Evolutionary conservation across 495 filamentous ascomycete species (phyloP).

Genomic region (Podospora conica): DNA sequence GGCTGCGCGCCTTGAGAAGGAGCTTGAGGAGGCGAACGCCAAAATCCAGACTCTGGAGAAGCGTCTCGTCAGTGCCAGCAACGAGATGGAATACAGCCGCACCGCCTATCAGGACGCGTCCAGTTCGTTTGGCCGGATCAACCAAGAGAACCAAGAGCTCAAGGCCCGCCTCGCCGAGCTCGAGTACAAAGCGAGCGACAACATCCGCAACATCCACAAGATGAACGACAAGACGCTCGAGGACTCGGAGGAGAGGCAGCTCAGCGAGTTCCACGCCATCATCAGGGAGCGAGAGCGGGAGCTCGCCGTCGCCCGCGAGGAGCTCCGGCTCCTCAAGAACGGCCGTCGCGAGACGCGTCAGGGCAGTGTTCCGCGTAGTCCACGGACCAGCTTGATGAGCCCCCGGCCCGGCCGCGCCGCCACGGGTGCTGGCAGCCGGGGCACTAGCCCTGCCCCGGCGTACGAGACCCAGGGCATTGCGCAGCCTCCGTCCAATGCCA

Average conservation of each 20-base stretch:
- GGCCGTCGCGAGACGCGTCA: slow-evolving; percentile 46
- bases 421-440: slow-evolving; percentile 36
- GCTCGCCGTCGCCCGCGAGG: slow-evolving; percentile 34
- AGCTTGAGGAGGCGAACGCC: slow-evolving; percentile 22
- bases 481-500: slow-evolving; percentile 7
- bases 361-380: slow-evolving; percentile 44
- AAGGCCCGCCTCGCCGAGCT: slow-evolving; percentile 42
- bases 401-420: slow-evolving; percentile 28
- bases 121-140: slow-evolving; percentile 44
- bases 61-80: slow-evolving; percentile 31
- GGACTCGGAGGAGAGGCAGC: slow-evolving; percentile 24
- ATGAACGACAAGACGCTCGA: slow-evolving; percentile 38
- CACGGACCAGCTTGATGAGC: slow-evolving; percentile 38
- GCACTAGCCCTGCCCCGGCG: slow-evolving; percentile 38
- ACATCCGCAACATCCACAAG: slow-evolving; percentile 46
- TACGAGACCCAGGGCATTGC: slow-evolving; percentile 21
- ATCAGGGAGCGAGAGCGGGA: slow-evolving; percentile 56
- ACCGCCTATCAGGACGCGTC: slow-evolving; percentile 60
- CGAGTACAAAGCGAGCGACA: slow-evolving; percentile 44
- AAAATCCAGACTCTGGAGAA: slow-evolving; percentile 38
- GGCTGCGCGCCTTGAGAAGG: slow-evolving; percentile 39
- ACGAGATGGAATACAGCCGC: slow-evolving; percentile 54
- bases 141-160: slow-evolving; percentile 46
- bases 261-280: slow-evolving; percentile 51
- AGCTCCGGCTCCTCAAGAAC: slow-evolving; percentile 38